Evolutionary conservation across 371 early-diverging fungal genomes (phyloP).

Genomic region (Rhizopus stolonifer): DNA sequence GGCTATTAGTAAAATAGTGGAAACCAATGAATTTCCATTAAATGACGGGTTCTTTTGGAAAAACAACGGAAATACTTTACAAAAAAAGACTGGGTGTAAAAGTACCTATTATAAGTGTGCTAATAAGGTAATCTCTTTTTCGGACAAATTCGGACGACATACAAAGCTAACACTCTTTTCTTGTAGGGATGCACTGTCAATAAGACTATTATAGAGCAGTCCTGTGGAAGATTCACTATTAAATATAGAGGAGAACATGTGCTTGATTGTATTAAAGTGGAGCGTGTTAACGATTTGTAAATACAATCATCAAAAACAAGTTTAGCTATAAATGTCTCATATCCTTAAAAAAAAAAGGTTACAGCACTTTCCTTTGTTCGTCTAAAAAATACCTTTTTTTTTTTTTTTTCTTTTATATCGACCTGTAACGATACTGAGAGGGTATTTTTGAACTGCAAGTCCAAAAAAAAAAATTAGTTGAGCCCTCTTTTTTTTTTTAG

Average conservation of each 20-base stretch:
- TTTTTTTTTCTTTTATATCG: too few relatives aligned
- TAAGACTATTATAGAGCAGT: conserved; percentile 52
- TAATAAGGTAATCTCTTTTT: conserved; percentile 28
- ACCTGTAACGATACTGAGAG: too few relatives aligned
- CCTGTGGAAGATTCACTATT: conserved; percentile 45
- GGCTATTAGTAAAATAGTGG: conserved; percentile 24
- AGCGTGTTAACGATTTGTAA: conserved; percentile 28
- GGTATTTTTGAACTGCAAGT: too few relatives aligned
- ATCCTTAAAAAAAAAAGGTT: too few relatives aligned
- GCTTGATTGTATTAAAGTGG: conserved; percentile 37
- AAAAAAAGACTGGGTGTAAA: conserved; percentile 25
- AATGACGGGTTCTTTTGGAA: conserved; percentile 26
- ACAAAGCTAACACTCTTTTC: conserved; percentile 7
- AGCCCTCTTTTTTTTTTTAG: too few relatives aligned
- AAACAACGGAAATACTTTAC: conserved; percentile 26
- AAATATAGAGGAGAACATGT: conserved; percentile 57
- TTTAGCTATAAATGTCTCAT: too few relatives aligned
- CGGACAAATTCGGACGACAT: conserved; percentile 27
- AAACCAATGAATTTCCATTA: conserved; percentile 21
- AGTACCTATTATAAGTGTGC: conserved; percentile 29
- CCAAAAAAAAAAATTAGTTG: too few relatives aligned
- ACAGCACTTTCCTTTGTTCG: too few relatives aligned
- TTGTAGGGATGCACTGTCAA: conserved; percentile 43
- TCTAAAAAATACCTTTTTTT: too few relatives aligned
- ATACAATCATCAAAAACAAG: too few relatives aligned